Evolutionary conservation across 176 grass and related monocot genomes (phyloP).

Genomic region (Triticum dicoccoides): DNA sequence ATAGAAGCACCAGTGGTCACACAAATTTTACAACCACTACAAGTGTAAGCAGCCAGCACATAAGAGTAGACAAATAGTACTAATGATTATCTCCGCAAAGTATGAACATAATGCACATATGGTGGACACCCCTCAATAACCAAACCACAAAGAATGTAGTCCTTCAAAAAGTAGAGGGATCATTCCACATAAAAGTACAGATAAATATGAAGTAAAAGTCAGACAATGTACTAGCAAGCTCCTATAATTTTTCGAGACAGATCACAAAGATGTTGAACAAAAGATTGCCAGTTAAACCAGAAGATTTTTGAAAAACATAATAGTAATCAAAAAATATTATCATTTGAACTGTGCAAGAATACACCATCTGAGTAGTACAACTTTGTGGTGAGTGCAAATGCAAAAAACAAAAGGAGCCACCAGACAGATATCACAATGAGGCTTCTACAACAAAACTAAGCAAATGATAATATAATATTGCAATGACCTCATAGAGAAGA

Average conservation of each 20-base stretch:
- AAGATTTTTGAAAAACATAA: conserved; percentile 32
- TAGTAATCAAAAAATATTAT: conserved; percentile 8
- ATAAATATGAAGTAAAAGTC: neutral
- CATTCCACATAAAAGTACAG: neutral
- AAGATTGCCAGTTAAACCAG: conserved; percentile 27
- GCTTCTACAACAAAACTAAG: neutral
- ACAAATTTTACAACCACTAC: no score
- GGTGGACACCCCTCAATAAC: neutral
- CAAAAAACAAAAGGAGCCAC: neutral
- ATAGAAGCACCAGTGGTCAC: no score
- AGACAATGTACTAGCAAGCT: neutral
- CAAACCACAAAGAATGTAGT: neutral
- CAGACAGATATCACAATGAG: neutral
- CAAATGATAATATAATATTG: neutral
- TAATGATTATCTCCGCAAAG: neutral
- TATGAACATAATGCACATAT: neutral
- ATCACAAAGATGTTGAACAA: neutral
- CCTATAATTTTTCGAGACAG: neutral
- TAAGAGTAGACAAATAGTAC: neutral
- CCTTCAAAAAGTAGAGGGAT: neutral
- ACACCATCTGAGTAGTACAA: neutral
- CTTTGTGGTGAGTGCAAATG: neutral
- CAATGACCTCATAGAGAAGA: conserved; percentile 23
- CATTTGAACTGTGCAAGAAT: conserved; percentile 35
- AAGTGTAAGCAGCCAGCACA: no score